Conservation (phyloP, 805 yeast genomes). For the Saturnispora serradocipensis region DNA sequence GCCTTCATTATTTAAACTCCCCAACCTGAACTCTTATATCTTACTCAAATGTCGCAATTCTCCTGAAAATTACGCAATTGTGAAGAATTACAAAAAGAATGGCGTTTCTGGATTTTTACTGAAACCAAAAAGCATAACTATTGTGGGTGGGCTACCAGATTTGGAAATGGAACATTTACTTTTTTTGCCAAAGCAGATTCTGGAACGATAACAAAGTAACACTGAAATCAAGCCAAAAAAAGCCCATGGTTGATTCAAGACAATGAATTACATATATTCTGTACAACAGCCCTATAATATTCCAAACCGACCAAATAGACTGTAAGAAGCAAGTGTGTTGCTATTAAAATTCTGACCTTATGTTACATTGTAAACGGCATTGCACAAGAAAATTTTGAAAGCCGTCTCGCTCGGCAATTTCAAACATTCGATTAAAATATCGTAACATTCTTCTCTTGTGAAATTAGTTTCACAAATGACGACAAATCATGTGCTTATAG, state of each 20-base stretch:
- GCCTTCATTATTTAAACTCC: not conserved
- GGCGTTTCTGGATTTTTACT: not conserved
- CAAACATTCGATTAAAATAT: not conserved
- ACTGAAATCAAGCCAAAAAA: not conserved
- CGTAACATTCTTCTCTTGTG: not conserved
- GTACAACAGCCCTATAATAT: too few relatives aligned
- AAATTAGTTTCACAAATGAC: not conserved
- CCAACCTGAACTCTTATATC: not conserved
- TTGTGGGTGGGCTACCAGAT: not conserved
- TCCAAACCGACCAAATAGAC: too few relatives aligned
- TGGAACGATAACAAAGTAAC: not conserved
- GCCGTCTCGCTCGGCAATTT: not conserved
- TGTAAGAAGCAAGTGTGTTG: not conserved
- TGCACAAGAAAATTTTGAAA: not conserved
- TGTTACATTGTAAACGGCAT: not conserved
- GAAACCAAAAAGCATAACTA: not conserved
- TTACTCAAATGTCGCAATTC: not conserved
- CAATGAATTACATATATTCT: too few relatives aligned
- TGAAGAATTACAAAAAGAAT: not conserved
- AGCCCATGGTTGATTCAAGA: too few relatives aligned
- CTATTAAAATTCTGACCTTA: not conserved
- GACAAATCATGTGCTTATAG: not conserved
- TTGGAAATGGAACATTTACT: not conserved
- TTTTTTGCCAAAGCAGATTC: not conserved
- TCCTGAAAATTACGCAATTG: not conserved